phyloP scores from a whole-genome alignment of 2,329 filamentous ascomycete genomes.

The Penicillium sp. region DNA sequence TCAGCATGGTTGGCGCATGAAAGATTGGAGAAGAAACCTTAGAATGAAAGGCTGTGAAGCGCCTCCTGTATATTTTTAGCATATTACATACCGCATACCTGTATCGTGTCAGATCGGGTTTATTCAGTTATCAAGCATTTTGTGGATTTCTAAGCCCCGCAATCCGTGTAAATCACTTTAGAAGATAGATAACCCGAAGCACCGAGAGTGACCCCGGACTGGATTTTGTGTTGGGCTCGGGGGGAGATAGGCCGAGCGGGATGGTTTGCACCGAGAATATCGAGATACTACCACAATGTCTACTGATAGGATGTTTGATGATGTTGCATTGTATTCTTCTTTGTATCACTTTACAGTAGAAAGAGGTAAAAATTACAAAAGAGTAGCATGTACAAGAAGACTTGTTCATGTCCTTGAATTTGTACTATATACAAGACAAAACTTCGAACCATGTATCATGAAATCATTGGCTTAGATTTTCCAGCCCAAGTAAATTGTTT shows the following conservation, averaged over 20 bases:
- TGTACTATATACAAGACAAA: constrained; percentile 15
- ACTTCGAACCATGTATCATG: constrained; percentile 2
- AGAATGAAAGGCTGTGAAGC: background rate
- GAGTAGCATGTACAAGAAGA: background rate
- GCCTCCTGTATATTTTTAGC: constrained; percentile 1
- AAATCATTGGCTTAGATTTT: background rate
- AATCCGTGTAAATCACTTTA: background rate
- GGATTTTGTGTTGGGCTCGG: background rate
- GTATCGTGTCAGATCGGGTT: background rate
- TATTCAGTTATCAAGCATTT: background rate
- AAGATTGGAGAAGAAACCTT: background rate
- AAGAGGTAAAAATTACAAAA: background rate
- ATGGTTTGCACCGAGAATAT: background rate
- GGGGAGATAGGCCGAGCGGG: constrained; percentile 6
- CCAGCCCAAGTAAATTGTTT: constrained; percentile 3
- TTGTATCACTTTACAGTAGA: background rate
- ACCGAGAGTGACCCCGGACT: background rate
- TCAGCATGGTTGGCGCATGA: background rate
- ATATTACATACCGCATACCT: background rate
- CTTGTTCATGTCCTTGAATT: constrained; percentile 4
- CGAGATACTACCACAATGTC: no score
- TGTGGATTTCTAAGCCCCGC: background rate
- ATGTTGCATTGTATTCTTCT: no score
- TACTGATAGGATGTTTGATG: no score
- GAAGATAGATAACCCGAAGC: background rate